Base-by-base conservation (phyloP, 306 rosid species). In the Dalbergia cochinchinensis region DNA sequence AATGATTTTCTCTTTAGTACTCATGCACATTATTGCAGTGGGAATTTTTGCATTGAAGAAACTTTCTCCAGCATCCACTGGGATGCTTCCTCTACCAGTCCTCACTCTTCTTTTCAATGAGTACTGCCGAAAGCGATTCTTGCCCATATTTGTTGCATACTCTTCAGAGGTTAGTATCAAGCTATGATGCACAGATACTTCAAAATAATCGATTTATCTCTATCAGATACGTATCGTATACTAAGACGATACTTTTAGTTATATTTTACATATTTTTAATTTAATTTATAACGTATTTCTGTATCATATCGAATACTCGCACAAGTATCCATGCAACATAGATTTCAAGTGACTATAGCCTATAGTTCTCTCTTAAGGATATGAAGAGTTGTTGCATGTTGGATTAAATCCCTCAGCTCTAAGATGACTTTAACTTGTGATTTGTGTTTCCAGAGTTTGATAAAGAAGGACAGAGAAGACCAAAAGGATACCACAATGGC, bases 41-140 rank as follows among this genome's bases (percentile, higher is more conserved):
- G 99, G 99, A 91, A 86, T 93, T 71, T 95, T 95, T 78, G 85
- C 99, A 15, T 64, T 88, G 80, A 95, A 95, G 84, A 87, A 81
- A 59, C 87, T 89, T 74, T 63, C 94, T 62, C 44, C 73, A 11
- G 89, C 89, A 59, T 79, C 99, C 48, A 71, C 83, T 65, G 72
- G 86, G 74, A 69, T 62, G 15, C 33, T 93, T 73, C 99, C 99
- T 72, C 90, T 95, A 68, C 97, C 99, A 9, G n/a, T 89, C 68
- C 88, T 93, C 65, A 95, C 98, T 0, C 99, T 95, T 79, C 90
- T 95, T 16, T 95, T 95, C 45, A 93, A 95, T 2, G 96, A 89
- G 81, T 95, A 95, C 89, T 95, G 99, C 86, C 96, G 96, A 45
- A 92, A 95, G 85, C 90, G 99, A 60, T 95, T 95, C 89, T 92